Percentiles rank a stretch among this genome's conserved stretches.
Evolutionary conservation across 2,329 filamentous ascomycete species (phyloP).

Genomic region (Colletotrichum zoysiae): DNA sequence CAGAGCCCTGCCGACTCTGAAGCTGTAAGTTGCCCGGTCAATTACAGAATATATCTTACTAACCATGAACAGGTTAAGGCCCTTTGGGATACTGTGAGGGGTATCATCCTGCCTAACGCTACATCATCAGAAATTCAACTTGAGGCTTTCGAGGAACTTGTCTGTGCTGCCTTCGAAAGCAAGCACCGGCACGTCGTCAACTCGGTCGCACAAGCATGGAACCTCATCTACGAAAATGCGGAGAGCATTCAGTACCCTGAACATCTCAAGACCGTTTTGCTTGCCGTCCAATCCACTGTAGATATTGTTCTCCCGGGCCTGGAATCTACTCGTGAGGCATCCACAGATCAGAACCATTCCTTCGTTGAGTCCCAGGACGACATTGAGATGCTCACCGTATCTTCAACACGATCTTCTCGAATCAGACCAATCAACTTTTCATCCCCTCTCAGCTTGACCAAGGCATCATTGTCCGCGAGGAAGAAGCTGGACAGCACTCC

Average conservation of each 20-base stretch:
- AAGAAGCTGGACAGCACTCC: constrained; percentile 46
- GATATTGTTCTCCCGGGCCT: constrained; percentile 61
- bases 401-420: constrained; percentile 45
- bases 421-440: constrained; percentile 42
- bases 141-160: constrained; percentile 64
- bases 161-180: constrained; percentile 69
- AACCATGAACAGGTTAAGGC: constrained; percentile 56
- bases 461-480: constrained; percentile 49
- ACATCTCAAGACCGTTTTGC: constrained; percentile 71
- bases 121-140: constrained; percentile 60
- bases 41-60: constrained; percentile 39
- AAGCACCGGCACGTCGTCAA: constrained; percentile 68
- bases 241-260: constrained; percentile 73
- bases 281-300: constrained; percentile 67
- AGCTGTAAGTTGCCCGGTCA: constrained; percentile 57
- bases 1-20: constrained; percentile 56
- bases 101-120: constrained; percentile 52
- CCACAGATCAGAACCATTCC: constrained; percentile 54
- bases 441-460: constrained; percentile 51
- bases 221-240: constrained; percentile 73
- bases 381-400: constrained; percentile 42
- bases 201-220: constrained; percentile 72
- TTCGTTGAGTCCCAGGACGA: constrained; percentile 67
- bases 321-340: constrained; percentile 54
- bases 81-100: constrained; percentile 65